A percentile compares a stretch with the other conserved stretches of the same genome.
Evolutionary conservation across 78 protist genomes (phyloP).

Genomic region (Creolimax fragrantissima): DNA sequence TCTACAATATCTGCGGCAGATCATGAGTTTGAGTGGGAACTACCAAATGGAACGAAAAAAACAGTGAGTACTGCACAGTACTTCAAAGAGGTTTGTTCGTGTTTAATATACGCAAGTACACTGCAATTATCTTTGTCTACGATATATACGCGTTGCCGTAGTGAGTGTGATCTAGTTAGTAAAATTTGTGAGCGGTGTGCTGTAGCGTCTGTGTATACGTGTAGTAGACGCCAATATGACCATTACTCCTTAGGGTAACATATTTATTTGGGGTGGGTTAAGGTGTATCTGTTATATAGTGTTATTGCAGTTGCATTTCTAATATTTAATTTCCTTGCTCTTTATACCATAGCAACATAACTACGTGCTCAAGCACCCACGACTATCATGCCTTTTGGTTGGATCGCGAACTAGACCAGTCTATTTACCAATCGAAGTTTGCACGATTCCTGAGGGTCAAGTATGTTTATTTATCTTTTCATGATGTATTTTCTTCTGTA

Average conservation of each 20-base stretch:
- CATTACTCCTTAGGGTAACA: not conserved
- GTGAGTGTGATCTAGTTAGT: not conserved
- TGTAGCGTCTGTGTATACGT: not conserved
- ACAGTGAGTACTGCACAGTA: not conserved
- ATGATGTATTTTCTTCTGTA: too few species aligned
- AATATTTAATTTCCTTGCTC: not conserved
- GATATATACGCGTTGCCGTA: not conserved
- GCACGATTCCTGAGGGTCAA: not conserved
- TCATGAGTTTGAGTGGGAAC: constrained; percentile 3
- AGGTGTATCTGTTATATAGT: not conserved
- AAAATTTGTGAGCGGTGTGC: not conserved
- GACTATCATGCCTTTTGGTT: not conserved
- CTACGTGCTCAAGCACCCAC: not conserved
- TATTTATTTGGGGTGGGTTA: not conserved
- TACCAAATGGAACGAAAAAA: not conserved
- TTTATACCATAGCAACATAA: not conserved
- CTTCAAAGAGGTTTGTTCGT: not conserved
- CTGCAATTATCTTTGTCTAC: not conserved
- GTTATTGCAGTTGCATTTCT: not conserved
- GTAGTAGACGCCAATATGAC: not conserved
- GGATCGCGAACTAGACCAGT: not conserved
- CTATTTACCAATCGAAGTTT: not conserved
- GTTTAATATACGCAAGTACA: not conserved
- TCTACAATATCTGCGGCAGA: constrained; percentile 3
- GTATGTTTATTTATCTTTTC: too few species aligned